These are phyloP conservation scores for Cladosporium austrohemisphaericum DNA, from an alignment of 2,329 filamentous ascomycete genomes.

Conservation along the genomic window DNA sequence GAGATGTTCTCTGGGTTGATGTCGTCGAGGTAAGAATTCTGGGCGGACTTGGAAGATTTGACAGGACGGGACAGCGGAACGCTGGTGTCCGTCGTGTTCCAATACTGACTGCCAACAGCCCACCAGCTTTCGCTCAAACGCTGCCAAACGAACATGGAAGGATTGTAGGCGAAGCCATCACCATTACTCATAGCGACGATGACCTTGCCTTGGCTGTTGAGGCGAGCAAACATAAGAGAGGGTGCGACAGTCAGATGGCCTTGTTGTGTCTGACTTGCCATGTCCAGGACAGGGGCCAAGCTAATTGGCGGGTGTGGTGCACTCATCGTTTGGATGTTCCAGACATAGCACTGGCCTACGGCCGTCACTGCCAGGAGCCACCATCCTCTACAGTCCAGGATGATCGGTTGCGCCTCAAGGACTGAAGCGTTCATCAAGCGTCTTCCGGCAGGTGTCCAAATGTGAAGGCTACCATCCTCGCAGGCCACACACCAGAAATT, in stretches of 20 bases:
- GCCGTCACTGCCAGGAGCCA: slow-evolving; percentile 89
- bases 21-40: slow-evolving; percentile 8
- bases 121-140: slow-evolving; percentile 96
- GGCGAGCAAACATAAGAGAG: slow-evolving; percentile 81
- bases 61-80: slow-evolving; percentile 51
- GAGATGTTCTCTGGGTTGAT: slow-evolving; percentile 63
- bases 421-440: slow-evolving; percentile 80
- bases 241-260: slow-evolving; percentile 75
- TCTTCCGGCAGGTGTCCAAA: slow-evolving; percentile 89
- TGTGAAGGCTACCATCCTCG: slow-evolving; percentile 84
- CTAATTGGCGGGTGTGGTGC: slow-evolving; percentile 81
- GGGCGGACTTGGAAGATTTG: slow-evolving; percentile 3
- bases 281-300: slow-evolving; percentile 80
- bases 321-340: slow-evolving; percentile 80
- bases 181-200: slow-evolving; percentile 91
- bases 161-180: slow-evolving; percentile 87
- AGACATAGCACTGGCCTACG: slow-evolving; percentile 85
- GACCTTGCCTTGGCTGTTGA: slow-evolving; percentile 83
- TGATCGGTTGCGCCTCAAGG: slow-evolving; percentile 87
- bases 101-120: slow-evolving; percentile 96
- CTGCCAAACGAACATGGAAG: slow-evolving; percentile 86
- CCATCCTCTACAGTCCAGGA: slow-evolving; percentile 82
- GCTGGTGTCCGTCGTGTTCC: slow-evolving; percentile 94
- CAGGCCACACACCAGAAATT: slow-evolving; percentile 91
- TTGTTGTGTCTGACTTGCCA: slow-evolving; percentile 74